phyloP scores from a whole-genome alignment of 768 basidiomycete genomes.

The Mycena sanguinolenta region DNA sequence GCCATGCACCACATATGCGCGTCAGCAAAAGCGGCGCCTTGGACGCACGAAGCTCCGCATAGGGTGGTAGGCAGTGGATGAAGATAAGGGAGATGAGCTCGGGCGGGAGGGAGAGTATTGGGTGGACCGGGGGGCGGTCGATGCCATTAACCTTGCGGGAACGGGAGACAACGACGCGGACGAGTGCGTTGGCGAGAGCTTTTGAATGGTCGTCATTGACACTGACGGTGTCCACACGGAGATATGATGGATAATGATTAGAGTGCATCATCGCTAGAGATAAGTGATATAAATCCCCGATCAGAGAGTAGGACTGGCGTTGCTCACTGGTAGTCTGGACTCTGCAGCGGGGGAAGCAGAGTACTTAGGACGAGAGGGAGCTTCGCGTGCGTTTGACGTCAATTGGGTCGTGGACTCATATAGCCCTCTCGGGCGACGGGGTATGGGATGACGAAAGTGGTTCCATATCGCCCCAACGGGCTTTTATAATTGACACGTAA shows the following conservation, averaged over 20 bases:
- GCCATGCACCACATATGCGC: constrained; percentile 16
- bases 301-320: too few relatives aligned
- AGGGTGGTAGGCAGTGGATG: constrained; percentile 13
- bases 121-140: neutral
- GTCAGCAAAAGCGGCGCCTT: constrained; percentile 16
- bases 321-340: too few relatives aligned
- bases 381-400: too few relatives aligned
- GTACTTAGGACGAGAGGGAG: too few relatives aligned
- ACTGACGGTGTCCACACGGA: neutral
- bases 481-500: neutral
- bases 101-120: constrained; percentile 5
- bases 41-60: neutral
- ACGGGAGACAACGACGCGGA: neutral
- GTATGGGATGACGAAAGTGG: neutral
- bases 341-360: too few relatives aligned
- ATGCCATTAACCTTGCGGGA: neutral
- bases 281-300: too few relatives aligned
- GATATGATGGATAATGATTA: neutral
- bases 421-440: neutral
- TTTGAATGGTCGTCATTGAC: neutral
- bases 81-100: constrained; percentile 17
- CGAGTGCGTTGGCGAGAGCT: neutral
- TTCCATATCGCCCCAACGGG: neutral
- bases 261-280: too few relatives aligned
- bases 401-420: too few relatives aligned